Evolutionary conservation across 2,329 filamentous ascomycete genomes (phyloP).

Genomic region (Plectosphaerella sp.): DNA sequence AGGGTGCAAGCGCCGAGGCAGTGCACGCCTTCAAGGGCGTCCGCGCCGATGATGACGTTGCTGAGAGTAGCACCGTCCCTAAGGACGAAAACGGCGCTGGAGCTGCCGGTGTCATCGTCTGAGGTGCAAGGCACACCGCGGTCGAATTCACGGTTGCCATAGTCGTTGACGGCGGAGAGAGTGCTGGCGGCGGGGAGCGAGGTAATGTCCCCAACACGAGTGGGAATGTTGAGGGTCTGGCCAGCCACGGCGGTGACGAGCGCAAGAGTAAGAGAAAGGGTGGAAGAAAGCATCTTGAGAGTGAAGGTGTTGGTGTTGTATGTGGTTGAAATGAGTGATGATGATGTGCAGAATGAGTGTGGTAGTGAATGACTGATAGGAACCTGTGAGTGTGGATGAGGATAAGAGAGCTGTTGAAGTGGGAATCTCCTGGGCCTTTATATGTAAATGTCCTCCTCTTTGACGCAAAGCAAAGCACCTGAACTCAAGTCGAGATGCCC

Average conservation of each 20-base stretch:
- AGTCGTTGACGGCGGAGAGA: slow-evolving; percentile 12
- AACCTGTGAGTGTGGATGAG: no score
- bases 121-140: slow-evolving; percentile 12
- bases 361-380: no score
- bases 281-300: background rate
- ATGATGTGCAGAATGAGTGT: no score
- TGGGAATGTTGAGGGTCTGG: slow-evolving; percentile 17
- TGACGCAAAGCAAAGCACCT: no score
- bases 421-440: no score
- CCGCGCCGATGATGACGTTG: slow-evolving; percentile 41
- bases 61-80: slow-evolving; percentile 34
- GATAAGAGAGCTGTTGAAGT: no score
- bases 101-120: slow-evolving; percentile 10
- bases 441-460: no score
- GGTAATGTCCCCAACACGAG: slow-evolving; percentile 14
- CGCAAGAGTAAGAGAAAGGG: background rate
- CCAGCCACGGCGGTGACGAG: background rate
- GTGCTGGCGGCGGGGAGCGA: slow-evolving; percentile 12
- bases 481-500: no score
- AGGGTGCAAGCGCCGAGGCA: slow-evolving; percentile 38
- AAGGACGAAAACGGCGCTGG: slow-evolving; percentile 33
- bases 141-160: slow-evolving; percentile 16
- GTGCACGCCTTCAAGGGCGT: slow-evolving; percentile 42
- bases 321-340: no score
- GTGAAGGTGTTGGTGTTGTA: no score